Evolutionary conservation across 805 yeast genomes (phyloP), one percentile per base, ranked within the genome.

Genomic region (Nakazawaea holstii): DNA sequence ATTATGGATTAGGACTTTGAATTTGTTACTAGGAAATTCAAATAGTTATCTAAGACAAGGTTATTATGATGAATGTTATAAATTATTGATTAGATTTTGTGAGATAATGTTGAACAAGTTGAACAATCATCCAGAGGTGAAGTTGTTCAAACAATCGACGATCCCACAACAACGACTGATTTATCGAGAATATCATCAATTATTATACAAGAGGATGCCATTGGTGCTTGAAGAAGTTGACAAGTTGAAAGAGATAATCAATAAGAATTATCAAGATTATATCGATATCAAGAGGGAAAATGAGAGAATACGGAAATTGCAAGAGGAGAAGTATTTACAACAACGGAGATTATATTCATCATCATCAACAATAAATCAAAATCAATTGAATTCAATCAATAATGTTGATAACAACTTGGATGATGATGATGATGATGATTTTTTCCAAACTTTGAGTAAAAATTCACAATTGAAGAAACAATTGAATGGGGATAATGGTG

Each of bases 41-140:
- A 64, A 66, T 29, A 60, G 73, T 17, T 79, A 72, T 59, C 67
- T 67, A 15, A 59, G 61, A 17, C 76, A 71, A 38, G 65, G 68
- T 13, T 67, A 73, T 28, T 57, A 65, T 37, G 73, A 70, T 37
- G 76, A 74, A 49, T 78, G 87, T 0, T 84, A 75, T 55, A 61
- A 79, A 29, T 62, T 80, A 46, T 81, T 80, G 55, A 64, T 76
- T 39, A 62, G 90, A 48, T 82, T 78, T 53, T 73, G 82, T 20
- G 87, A 84, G 50, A 65, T 80, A 41, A 66, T 79, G 30, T 69
- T 74, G 45, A 73, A 76, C 60, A 65, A 65, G 42, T 55, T 80
- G 38, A 69, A 70, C 14, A 59, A 50, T 6, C 81, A 77, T 50
- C 79, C 81, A 0, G 74, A 69, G 26, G 53, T 74, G 44, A 61